Base-by-base conservation (phyloP, 148 eudicot species). In the Rhododendron ferrugineum region DNA sequence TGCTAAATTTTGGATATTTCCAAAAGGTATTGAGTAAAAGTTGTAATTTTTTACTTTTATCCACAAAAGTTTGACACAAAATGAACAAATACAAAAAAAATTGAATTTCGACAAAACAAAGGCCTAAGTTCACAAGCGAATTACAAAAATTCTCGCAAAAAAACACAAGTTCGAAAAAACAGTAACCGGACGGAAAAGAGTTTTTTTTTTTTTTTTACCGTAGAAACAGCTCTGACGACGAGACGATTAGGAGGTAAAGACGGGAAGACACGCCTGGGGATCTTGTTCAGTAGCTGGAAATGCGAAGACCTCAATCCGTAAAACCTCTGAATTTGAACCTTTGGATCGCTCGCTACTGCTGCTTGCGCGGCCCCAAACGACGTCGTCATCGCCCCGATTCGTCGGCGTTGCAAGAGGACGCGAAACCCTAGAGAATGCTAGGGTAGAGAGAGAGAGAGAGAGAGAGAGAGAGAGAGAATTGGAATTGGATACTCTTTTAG, bases 171-270 rank as follows among this genome's bases (percentile, higher is more conserved):
- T 8, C 11, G 5, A 79, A 42, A 82, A 60, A 23, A 56, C n/a
- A 81, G 13, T 7, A 6, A 75, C 28, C 7, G 30, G 50, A 68
- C 4, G 34, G 42, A 72, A 47, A 16, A 3, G 44, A 22, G n/a
- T 75, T 18, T 6, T 18, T 40, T 8, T 42, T 2, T 76, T 76
- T 22, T 0, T 40, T 5, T 11, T 92, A 95, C 98, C 93, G 97
- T 89, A 6, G 95, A 93, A 52, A 95, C 92, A 84, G 98, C 97
- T 87, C 89, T 91, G 36, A 92, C 83, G 78, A 87, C 13, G 18
- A 93, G 89, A 52, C 89, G 84, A 83, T 85, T 84, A 10, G 87
- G 73, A 76, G 90, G 64, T 20, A 93, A 86, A 47, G 85, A 85
- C 11, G 93, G 86, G 76, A 89, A 86, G 80, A 87, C 72, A 58